Evolutionary conservation across 1,284 basidiomycete species (phyloP).

Genomic region (Pascua guehoae): DNA sequence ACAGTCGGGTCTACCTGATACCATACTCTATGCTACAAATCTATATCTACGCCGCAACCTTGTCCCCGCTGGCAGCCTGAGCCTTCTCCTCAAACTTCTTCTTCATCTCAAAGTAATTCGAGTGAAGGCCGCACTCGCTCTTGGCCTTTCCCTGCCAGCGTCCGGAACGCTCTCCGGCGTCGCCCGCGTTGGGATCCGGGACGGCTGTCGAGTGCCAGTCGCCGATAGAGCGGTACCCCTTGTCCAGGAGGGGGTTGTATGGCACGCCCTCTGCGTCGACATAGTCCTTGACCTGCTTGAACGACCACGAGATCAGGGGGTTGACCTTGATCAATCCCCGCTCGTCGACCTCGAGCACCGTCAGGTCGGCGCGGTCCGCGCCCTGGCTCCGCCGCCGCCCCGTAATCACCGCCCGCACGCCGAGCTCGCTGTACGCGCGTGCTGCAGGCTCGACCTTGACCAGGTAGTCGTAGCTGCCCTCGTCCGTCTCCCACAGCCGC

Average conservation of each 20-base stretch:
- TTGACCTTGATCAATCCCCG: slow-evolving; percentile 94
- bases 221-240: slow-evolving; percentile 91
- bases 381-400: slow-evolving; percentile 91
- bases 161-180: slow-evolving; percentile 78
- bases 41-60: too few relatives aligned
- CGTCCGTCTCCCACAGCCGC: slow-evolving; percentile 83
- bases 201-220: slow-evolving; percentile 93
- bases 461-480: slow-evolving; percentile 82
- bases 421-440: slow-evolving; percentile 76
- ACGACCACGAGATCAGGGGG: slow-evolving; percentile 87
- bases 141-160: slow-evolving; percentile 88
- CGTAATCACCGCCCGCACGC: slow-evolving; percentile 86
- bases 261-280: slow-evolving; percentile 80
- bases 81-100: slow-evolving; percentile 45
- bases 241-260: slow-evolving; percentile 78
- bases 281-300: slow-evolving; percentile 80
- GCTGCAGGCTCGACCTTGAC: slow-evolving; percentile 96
- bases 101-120: slow-evolving; percentile 67
- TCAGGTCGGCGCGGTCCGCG: slow-evolving; percentile 73
- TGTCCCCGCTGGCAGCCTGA: background rate
- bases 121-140: slow-evolving; percentile 93
- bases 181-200: slow-evolving; percentile 54
- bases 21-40: too few relatives aligned
- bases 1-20: too few relatives aligned
- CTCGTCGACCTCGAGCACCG: slow-evolving; percentile 85